Base-by-base conservation (phyloP, 352 stramenopile species). In the Globisporangium irregulare region DNA sequence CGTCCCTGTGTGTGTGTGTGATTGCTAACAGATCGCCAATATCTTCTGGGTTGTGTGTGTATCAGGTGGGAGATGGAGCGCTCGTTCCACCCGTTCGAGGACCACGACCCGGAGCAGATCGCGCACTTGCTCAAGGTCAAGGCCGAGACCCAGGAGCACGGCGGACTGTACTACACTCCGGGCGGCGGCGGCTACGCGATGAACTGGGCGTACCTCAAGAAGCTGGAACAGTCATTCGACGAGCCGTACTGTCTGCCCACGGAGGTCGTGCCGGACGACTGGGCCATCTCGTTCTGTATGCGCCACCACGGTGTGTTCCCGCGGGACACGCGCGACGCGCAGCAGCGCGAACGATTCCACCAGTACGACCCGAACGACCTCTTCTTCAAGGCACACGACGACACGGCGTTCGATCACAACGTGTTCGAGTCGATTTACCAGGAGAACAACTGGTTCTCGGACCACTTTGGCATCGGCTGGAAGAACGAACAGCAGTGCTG, bases 201-300 rank as follows among this genome's bases (percentile, higher is more conserved):
- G 76, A 96, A 94, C 73, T 91, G 84, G 81, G 77, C 82, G 4
- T 94, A 94, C 66, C 59, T 96, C 32, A 82, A 84, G 62, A 77
- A 78, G 41, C 75, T 96, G 8, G 87, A 89, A 61, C 68, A 72
- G 15, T 80, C 77, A 36, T 90, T 93, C n/a, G 79, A 93, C 48
- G 79, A 93, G 61, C 77, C 78, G 7, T 92, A 79, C 67, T 95
- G 88, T 57, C 71, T 95, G 34, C 85, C 85, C 20, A 77, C 80
- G 34, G 80, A 89, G 46, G 70, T 93, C 50, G 78, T 94, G 5
- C 83, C 84, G 2, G 88, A 95, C 72, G 88, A 95, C 75, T 94
- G 84, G 86, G 88, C 85, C 22, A 93, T 93, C 65, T 93, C 86
- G 50, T 95, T 95, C 62, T 95, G 88, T 71, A 95, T 95, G 88